A percentile compares a stretch with the other conserved stretches of the same genome.
phyloP scores from a whole-genome alignment of 2,329 filamentous ascomycete genomes.

The Xylariaceae sp. region DNA sequence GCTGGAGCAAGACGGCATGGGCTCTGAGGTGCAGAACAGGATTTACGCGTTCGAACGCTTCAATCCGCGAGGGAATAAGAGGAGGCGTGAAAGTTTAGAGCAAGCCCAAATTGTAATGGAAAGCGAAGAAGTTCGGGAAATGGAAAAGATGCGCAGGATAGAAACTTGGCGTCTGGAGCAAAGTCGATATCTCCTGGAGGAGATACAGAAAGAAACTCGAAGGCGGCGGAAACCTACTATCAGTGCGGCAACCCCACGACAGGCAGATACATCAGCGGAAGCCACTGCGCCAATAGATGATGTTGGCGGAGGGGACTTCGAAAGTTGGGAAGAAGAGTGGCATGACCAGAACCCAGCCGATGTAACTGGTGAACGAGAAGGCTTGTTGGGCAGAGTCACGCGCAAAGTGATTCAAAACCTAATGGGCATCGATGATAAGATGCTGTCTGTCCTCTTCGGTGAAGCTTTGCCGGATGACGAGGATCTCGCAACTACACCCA shows the following conservation, averaged over 20 bases:
- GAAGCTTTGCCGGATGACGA: constrained; percentile 62
- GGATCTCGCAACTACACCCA: constrained; percentile 45
- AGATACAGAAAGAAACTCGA: constrained; percentile 82
- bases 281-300: constrained; percentile 28
- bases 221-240: constrained; percentile 50
- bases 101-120: constrained; percentile 48
- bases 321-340: constrained; percentile 43
- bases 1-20: constrained; percentile 52
- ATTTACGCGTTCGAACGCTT: constrained; percentile 85
- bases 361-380: constrained; percentile 50
- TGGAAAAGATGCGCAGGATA: constrained; percentile 77
- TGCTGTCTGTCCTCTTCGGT: constrained; percentile 83
- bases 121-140: constrained; percentile 55
- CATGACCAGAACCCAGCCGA: constrained; percentile 49
- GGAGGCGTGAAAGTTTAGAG: constrained; percentile 51
- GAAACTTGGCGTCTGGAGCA: constrained; percentile 92
- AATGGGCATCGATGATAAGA: constrained; percentile 82
- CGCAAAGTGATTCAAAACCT: constrained; percentile 82
- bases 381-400: constrained; percentile 77
- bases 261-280: constrained; percentile 28
- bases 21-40: constrained; percentile 68
- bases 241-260: constrained; percentile 15
- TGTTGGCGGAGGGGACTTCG: constrained; percentile 31
- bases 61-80: constrained; percentile 65
- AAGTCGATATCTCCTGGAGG: constrained; percentile 76